These are phyloP conservation scores for Xerocomellus intermedius DNA, from an alignment of 768 basidiomycete genomes.

Conservation along the genomic window DNA sequence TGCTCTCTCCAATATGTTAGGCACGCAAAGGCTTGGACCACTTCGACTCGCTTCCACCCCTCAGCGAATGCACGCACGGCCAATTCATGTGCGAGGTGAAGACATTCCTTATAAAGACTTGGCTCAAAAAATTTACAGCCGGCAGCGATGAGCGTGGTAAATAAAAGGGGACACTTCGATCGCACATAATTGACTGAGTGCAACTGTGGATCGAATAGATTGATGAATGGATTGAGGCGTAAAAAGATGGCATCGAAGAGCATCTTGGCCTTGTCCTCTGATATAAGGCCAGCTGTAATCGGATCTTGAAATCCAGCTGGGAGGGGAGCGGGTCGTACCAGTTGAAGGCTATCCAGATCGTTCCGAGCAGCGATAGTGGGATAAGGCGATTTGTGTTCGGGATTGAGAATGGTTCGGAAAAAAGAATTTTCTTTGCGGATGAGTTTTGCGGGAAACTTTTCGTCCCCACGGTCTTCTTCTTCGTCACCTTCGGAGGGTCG, in stretches of 20 bases:
- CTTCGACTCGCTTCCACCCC: constrained; percentile 79
- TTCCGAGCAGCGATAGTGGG: constrained; percentile 31
- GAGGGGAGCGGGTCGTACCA: constrained; percentile 34
- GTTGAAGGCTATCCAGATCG: constrained; percentile 37
- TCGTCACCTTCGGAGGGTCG: constrained; percentile 47
- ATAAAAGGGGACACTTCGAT: constrained; percentile 75
- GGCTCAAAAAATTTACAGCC: constrained; percentile 82
- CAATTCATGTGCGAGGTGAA: constrained; percentile 69
- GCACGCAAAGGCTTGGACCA: constrained; percentile 86
- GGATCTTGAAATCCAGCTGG: constrained; percentile 57
- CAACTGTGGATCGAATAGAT: constrained; percentile 83
- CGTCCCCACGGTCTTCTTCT: constrained; percentile 64
- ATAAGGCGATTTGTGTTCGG: constrained; percentile 49
- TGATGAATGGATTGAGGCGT: constrained; percentile 86
- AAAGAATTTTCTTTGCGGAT: constrained; percentile 78
- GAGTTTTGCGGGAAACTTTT: constrained; percentile 73
- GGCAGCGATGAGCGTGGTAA: constrained; percentile 81
- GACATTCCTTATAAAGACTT: constrained; percentile 62
- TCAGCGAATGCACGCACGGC: constrained; percentile 77
- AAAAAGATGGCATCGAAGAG: constrained; percentile 79
- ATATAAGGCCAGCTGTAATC: constrained; percentile 66
- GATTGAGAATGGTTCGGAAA: constrained; percentile 81
- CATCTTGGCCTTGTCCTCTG: constrained; percentile 64
- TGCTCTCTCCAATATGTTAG: constrained; percentile 90
- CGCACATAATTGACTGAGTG: constrained; percentile 83